Base-by-base conservation (phyloP, 78 protist genomes). In the Pigoraptor vietnamica region DNA sequence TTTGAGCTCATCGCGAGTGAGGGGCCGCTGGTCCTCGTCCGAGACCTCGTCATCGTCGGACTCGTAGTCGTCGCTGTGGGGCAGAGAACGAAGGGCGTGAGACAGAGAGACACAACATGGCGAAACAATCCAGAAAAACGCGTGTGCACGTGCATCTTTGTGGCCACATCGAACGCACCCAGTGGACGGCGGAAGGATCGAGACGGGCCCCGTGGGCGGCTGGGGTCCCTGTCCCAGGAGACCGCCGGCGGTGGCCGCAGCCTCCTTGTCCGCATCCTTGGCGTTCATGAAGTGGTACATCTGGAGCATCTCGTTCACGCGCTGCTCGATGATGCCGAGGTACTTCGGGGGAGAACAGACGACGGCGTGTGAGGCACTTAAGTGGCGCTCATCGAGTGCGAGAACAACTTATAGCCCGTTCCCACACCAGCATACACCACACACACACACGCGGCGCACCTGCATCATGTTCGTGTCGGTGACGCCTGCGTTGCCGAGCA, bases 391-490 rank as follows among this genome's bases (percentile, higher is more conserved):
- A n/a, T n/a, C n/a, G n/a, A n/a, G n/a, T n/a, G n/a, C n/a, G n/a
- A n/a, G n/a, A n/a, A n/a, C n/a, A n/a, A n/a, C n/a, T n/a, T n/a
- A n/a, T n/a, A n/a, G n/a, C n/a, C n/a, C n/a, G n/a, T n/a, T n/a
- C n/a, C n/a, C n/a, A n/a, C n/a, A n/a, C n/a, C n/a, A n/a, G n/a
- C n/a, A n/a, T n/a, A n/a, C 34, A 48, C 6, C 67, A 48, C 67
- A 48, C 67, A 48, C 29, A 6, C 67, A 48, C 67, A 48, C 14
- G 29, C 67, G 67, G 29, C 67, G 67, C 67, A 48, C 67, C 67
- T 48, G 67, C 93, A 91, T 91, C 91, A 93, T 81, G 81, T 93
- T 93, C 21, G 40, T 0, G n/a, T 93, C 95, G 34, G 93, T 93
- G 89, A 91, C 90, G 32, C 93, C 93, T 1, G 37, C 39, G 67